Percentiles rank a stretch among this genome's conserved stretches.
These are phyloP conservation scores for Colletotrichum lini DNA, from an alignment of 2,329 filamentous ascomycete species.

Conservation along the genomic window DNA sequence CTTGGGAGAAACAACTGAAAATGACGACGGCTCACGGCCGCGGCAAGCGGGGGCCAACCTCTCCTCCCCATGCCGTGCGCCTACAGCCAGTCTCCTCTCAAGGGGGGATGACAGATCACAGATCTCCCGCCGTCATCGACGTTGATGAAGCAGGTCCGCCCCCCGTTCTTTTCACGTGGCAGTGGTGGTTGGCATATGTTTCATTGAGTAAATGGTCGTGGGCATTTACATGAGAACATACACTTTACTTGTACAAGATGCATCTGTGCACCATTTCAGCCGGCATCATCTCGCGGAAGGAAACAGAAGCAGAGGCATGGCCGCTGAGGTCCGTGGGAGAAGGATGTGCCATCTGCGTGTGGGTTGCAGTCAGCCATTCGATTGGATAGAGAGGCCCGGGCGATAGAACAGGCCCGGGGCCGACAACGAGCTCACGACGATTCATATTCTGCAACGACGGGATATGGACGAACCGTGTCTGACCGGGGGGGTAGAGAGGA, in stretches of 20 bases:
- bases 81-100: constrained; percentile 12
- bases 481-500: neutral
- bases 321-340: constrained; percentile 34
- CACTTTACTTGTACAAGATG: neutral
- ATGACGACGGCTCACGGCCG: constrained; percentile 33
- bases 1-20: constrained; percentile 25
- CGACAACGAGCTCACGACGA: neutral
- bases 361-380: constrained; percentile 11
- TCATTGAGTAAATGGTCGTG: neutral
- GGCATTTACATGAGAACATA: neutral
- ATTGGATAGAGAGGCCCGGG: neutral
- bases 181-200: neutral
- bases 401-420: neutral
- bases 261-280: constrained; percentile 20
- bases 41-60: constrained; percentile 42
- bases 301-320: neutral
- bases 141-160: neutral
- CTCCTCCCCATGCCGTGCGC: constrained; percentile 38
- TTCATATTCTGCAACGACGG: neutral
- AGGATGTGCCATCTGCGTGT: constrained; percentile 30
- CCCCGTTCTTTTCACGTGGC: neutral
- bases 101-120: neutral
- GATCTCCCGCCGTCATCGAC: neutral
- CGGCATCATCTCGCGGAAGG: constrained; percentile 19
- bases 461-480: neutral